phyloP scores from a whole-genome alignment of 371 early-diverging fungal genomes.

The Mortierella sp. region DNA sequence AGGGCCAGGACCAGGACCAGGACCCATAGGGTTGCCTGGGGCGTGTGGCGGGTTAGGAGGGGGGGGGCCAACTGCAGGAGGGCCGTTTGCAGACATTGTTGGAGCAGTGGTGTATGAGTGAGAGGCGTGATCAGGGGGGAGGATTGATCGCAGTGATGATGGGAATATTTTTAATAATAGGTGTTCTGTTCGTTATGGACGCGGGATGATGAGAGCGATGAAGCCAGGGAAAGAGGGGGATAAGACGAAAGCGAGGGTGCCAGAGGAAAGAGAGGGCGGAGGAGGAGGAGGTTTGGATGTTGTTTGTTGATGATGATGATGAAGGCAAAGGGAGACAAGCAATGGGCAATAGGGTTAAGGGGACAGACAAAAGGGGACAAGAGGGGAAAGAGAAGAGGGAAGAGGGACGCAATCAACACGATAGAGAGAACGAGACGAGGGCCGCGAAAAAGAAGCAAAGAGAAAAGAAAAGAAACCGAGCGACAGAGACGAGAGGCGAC shows the following conservation, averaged over 20 bases:
- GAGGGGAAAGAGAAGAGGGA: background rate
- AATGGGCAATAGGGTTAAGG: background rate
- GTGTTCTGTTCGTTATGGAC: background rate
- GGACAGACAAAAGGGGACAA: too few relatives aligned
- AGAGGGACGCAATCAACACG: background rate
- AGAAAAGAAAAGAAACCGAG: background rate
- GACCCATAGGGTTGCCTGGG: slow-evolving; percentile 12
- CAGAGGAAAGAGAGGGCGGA: background rate
- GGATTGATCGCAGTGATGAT: background rate
- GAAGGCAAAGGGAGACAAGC: background rate
- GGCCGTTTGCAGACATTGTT: slow-evolving; percentile 12
- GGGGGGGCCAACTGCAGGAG: slow-evolving; percentile 7
- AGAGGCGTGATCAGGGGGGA: background rate
- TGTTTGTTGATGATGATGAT: background rate
- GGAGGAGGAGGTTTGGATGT: background rate
- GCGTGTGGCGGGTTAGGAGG: slow-evolving; percentile 8
- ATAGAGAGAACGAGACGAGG: too few relatives aligned
- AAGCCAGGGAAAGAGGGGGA: background rate
- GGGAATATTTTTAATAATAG: background rate
- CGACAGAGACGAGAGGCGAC: background rate
- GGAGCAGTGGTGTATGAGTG: background rate
- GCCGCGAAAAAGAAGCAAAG: background rate
- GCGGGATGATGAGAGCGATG: background rate
- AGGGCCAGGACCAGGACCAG: slow-evolving; percentile 41
- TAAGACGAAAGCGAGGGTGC: background rate